Evolutionary conservation across 768 basidiomycete genomes (phyloP), one percentile per base, ranked within the genome.

Genomic region (Suillus clintonianus): DNA sequence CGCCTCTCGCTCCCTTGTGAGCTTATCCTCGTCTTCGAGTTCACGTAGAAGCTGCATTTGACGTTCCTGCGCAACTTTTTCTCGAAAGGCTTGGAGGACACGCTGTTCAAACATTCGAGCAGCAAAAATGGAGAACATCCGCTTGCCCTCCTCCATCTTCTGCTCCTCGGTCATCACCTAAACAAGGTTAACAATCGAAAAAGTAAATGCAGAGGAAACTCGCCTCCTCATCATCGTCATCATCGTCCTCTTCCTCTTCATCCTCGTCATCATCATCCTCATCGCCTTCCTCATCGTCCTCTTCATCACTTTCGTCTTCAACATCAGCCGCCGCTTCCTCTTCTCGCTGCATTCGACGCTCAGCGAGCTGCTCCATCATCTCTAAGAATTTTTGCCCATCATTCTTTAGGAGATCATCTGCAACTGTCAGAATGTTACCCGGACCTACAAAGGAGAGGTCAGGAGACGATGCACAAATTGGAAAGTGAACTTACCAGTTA

Each of bases 341-440:
- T 72, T 98, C 96, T 5, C 96, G 86, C 69, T 92, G 90, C 86
- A 97, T 94, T 51, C 97, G 86, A 57, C 94, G 86, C 72, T 97
- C 95, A 0, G 97, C 96, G 22, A 99, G 85, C 77, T 97, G 95
- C 76, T 99, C 97, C 97, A 99, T 99, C 97, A 99, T 99, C 82
- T 99, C 97, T 70, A 99, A 80, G 81, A 99, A 99, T 81, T 97
- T 98, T 72, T 95, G 94, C 2, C 97, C 97, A 71, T 99, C 96
- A 71, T 99, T 99, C 83, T 97, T 97, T 70, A 99, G 84, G 51
- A 99, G 86, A 79, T 99, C 97, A 73, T 99, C 97, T 53, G 97
- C 97, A 60, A 99, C 97, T 24, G 97, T 99, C 51, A 99, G 84
- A 74, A 99, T 98, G 71, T 95, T 96, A 71, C 94, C 95, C 76